phyloP scores from a whole-genome alignment of 129 eudicot species.

The Rutidosis leptorrhynchoides region DNA sequence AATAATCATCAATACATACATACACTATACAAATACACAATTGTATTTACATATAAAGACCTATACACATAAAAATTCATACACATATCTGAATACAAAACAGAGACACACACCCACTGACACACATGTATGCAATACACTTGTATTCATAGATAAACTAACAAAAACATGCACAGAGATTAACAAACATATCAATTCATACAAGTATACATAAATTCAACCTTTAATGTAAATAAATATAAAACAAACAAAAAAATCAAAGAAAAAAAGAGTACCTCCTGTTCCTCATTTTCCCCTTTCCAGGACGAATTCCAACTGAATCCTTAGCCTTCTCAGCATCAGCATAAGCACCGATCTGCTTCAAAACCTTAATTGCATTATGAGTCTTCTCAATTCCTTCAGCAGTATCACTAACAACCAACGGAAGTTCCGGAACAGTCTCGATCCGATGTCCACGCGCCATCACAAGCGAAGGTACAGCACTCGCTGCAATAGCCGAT shows the following conservation, averaged over 20 bases:
- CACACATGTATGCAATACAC: too few species aligned
- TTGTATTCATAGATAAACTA: too few species aligned
- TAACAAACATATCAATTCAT: too few species aligned
- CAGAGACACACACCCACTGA: too few species aligned
- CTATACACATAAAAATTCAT: background rate
- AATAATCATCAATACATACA: too few species aligned
- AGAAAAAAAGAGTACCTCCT: slow-evolving; percentile 25
- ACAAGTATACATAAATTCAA: too few species aligned
- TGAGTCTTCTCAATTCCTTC: slow-evolving; percentile 70
- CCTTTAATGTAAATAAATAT: too few species aligned
- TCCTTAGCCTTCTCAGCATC: slow-evolving; percentile 90
- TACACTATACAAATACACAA: too few species aligned
- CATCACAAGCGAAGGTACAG: slow-evolving; percentile 70
- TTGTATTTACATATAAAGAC: too few species aligned
- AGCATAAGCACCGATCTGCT: slow-evolving; percentile 62
- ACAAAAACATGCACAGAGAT: too few species aligned
- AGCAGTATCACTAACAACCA: slow-evolving; percentile 58
- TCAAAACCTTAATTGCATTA: slow-evolving; percentile 51
- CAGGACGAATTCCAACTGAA: slow-evolving; percentile 61
- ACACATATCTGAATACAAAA: background rate
- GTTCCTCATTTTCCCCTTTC: slow-evolving; percentile 81
- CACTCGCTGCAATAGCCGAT: slow-evolving; percentile 70
- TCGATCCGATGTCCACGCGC: slow-evolving; percentile 77
- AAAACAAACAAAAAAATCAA: too few species aligned
- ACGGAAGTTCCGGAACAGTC: slow-evolving; percentile 61